Conservation (phyloP, 441 rosid species). For the Corymbia calophylla region DNA sequence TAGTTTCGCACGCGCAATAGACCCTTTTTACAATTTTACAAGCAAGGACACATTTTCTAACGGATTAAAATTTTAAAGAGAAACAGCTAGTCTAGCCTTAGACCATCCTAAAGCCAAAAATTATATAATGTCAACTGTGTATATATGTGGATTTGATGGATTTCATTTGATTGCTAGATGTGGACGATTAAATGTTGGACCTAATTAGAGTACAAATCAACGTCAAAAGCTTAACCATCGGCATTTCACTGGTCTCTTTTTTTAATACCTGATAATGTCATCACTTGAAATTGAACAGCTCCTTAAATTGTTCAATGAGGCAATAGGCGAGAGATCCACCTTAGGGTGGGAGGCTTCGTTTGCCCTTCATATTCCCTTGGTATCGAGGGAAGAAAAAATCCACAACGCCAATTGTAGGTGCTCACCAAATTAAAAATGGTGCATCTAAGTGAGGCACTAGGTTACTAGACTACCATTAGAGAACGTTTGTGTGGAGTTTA, state of each 20-base stretch:
- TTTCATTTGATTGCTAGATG: rapidly evolving
- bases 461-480: too few relatives aligned
- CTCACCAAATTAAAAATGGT: too few relatives aligned
- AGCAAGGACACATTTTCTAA: rapidly evolving
- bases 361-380: too few relatives aligned
- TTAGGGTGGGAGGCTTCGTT: too few relatives aligned
- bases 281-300: neutral
- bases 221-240: rapidly evolving
- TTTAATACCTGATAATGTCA: rapidly evolving
- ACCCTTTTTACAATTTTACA: neutral
- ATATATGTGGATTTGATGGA: neutral
- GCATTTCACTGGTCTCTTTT: neutral
- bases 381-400: too few relatives aligned
- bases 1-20: too few relatives aligned
- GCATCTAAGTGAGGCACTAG: too few relatives aligned
- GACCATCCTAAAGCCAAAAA: neutral
- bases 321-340: too few relatives aligned
- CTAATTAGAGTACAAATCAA: neutral
- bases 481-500: too few relatives aligned
- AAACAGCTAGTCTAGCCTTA: rapidly evolving
- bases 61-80: rapidly evolving
- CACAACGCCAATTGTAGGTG: too few relatives aligned
- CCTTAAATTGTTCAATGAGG: too few relatives aligned
- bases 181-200: neutral
- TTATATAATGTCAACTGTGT: neutral